Conservation (phyloP, 352 stramenopile genomes). For the Blastocystis sp. region DNA sequence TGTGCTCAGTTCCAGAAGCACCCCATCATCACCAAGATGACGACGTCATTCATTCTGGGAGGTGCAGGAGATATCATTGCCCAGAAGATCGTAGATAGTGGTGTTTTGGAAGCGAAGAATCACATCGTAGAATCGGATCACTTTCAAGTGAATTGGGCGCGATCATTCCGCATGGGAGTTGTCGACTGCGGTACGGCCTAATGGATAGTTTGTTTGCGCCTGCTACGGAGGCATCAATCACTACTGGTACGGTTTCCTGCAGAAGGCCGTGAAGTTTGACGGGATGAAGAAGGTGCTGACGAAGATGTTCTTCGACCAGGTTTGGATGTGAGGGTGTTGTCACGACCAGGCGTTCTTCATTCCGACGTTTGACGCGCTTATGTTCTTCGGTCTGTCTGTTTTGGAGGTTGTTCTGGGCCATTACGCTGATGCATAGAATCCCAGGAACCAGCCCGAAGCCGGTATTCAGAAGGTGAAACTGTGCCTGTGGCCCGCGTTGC, state of each 20-base stretch:
- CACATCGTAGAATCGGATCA: slow-evolving; percentile 13
- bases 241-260: slow-evolving; percentile 63
- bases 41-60: slow-evolving; percentile 53
- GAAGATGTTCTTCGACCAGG: slow-evolving; percentile 68
- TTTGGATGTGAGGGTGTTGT: background rate
- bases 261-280: slow-evolving; percentile 7
- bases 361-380: slow-evolving; percentile 38
- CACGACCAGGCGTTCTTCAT: slow-evolving; percentile 44
- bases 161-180: slow-evolving; percentile 62
- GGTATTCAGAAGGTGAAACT: slow-evolving; percentile 68
- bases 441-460: slow-evolving; percentile 51
- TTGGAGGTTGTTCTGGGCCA: slow-evolving; percentile 10
- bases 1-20: background rate
- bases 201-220: slow-evolving; percentile 60
- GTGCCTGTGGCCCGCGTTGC: slow-evolving; percentile 45
- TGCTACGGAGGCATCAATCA: slow-evolving; percentile 72
- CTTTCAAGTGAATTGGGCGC: slow-evolving; percentile 60
- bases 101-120: background rate
- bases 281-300: slow-evolving; percentile 68
- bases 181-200: background rate
- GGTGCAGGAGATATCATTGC: slow-evolving; percentile 56
- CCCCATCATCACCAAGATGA: slow-evolving; percentile 58
- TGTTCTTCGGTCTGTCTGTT: slow-evolving; percentile 53
- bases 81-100: slow-evolving; percentile 47
- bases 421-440: slow-evolving; percentile 33